Evolutionary conservation across 768 basidiomycete genomes (phyloP).

Genomic region (Leucocoprinus sp.): DNA sequence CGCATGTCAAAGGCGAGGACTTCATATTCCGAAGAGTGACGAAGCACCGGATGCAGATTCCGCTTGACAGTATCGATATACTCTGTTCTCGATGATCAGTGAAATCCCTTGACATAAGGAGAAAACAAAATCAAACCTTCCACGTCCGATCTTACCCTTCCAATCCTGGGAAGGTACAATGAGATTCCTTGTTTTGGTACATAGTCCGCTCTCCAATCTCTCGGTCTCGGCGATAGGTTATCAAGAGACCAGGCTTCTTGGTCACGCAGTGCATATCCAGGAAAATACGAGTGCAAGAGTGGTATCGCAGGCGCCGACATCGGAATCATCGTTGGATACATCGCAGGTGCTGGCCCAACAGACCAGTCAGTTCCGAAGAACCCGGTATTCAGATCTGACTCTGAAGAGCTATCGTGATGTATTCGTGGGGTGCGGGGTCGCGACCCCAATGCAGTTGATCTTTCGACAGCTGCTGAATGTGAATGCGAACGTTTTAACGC

Average conservation of each 20-base stretch:
- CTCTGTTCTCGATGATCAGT: constrained; percentile 12
- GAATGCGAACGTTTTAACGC: constrained; percentile 6
- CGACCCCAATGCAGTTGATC: background rate
- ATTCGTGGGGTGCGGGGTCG: background rate
- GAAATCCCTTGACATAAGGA: background rate
- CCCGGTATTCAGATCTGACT: background rate
- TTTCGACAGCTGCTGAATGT: background rate
- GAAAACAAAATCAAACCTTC: constrained; percentile 19
- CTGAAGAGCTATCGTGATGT: background rate
- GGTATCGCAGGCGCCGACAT: background rate
- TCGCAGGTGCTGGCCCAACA: background rate
- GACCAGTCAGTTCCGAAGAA: background rate
- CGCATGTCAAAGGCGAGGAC: constrained; percentile 47
- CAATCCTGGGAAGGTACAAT: constrained; percentile 20
- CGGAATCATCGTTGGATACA: background rate
- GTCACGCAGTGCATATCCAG: constrained; percentile 21
- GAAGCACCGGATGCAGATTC: constrained; percentile 22
- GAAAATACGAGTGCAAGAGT: constrained; percentile 4
- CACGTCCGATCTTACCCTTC: constrained; percentile 24
- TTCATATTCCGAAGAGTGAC: constrained; percentile 21
- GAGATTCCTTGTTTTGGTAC: constrained; percentile 19
- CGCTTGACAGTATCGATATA: constrained; percentile 25
- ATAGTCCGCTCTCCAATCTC: constrained; percentile 39
- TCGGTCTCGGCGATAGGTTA: constrained; percentile 31
- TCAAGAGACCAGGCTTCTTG: constrained; percentile 18